A percentile compares a stretch with the other conserved stretches of the same genome.
Evolutionary conservation across 2,329 filamentous ascomycete genomes (phyloP).

Genomic region (Ustulina deusta): DNA sequence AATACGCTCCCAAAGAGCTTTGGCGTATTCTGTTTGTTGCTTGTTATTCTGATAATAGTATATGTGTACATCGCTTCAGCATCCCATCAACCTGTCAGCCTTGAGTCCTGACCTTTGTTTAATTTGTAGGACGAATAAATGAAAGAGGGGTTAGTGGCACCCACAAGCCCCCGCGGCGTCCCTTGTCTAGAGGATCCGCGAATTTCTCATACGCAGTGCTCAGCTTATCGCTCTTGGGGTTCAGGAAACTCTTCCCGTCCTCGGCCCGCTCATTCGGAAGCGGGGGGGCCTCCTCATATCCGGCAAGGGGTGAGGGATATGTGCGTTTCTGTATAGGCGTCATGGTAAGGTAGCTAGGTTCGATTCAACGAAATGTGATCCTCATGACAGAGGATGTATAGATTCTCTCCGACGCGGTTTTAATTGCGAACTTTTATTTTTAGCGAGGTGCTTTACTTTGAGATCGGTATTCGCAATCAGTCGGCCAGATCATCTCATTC

Average conservation of each 20-base stretch:
- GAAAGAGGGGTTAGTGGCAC: slow-evolving; percentile 45
- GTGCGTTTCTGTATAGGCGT: slow-evolving; percentile 42
- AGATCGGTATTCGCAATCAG: slow-evolving; percentile 23
- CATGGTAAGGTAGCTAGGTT: slow-evolving; percentile 19
- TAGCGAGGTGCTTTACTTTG: not conserved
- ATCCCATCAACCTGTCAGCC: not conserved
- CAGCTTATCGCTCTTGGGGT: slow-evolving; percentile 65
- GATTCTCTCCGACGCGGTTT: not conserved
- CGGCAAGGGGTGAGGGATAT: slow-evolving; percentile 68
- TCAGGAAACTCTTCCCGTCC: slow-evolving; percentile 83
- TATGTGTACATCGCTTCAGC: slow-evolving; percentile 78
- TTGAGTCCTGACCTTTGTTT: not conserved
- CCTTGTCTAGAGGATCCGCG: slow-evolving; percentile 73
- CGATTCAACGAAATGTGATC: not conserved
- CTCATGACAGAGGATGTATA: not conserved
- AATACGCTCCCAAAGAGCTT: slow-evolving; percentile 80
- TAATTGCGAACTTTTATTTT: not conserved
- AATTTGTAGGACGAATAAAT: not conserved
- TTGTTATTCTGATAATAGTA: slow-evolving; percentile 79
- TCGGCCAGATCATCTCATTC: slow-evolving; percentile 19
- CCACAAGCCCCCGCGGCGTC: slow-evolving; percentile 76
- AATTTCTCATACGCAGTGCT: slow-evolving; percentile 80
- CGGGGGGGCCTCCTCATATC: slow-evolving; percentile 68
- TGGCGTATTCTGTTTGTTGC: slow-evolving; percentile 74
- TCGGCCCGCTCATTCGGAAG: slow-evolving; percentile 69